Base-by-base conservation (phyloP, 495 filamentous ascomycete genomes). In the Xeromyces bisporus region DNA sequence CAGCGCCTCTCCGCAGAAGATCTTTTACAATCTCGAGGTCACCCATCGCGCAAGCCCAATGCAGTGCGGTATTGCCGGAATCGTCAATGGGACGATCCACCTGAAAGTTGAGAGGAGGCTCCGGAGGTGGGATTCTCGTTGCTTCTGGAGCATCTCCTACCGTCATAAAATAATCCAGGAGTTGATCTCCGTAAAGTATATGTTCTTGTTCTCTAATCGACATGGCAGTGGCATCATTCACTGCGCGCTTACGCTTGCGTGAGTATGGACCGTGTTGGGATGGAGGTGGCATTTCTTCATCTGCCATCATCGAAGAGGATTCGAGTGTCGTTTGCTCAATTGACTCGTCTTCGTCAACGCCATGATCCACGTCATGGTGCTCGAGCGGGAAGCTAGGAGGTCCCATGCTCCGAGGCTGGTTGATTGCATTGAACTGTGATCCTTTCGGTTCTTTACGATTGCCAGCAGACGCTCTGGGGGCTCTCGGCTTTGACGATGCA, bases 21-120 rank as follows among this genome's bases (percentile, higher is more conserved):
- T 87, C 73, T 47, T 74, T 80, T 33, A 94, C 81, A 18, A 96
- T 80, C 16, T 83, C 78, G 11, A 94, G 58, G 44, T 97, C 89
- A 24, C 87, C 89, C 89, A 97, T 96, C n/a, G 89, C 79, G 35
- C 81, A 79, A 11, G 84, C 89, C 89, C 89, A 97, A 47, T 97
- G 89, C 34, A 97, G 64, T 2, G 85, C 84, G 2, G 80, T 87
- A 42, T 94, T 84, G 3, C 72, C 71, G 29, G 87, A 81, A 12
- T 80, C 74, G 43, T 97, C 89, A 41, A 97, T 93, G 16, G 73
- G 58, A 47, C 81, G 78, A 55, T 96, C 75, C 9, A 91, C 73
- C 37, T 92, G 72, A 47, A 89, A 91, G 41, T 81, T 73, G 10
- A 67, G 51, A 0, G 89, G 89, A 6, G 87, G 83, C 25, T 75